These are phyloP conservation scores for Mucor lusitanicus DNA, from an alignment of 371 early-diverging fungal genomes.

Conservation along the genomic window DNA sequence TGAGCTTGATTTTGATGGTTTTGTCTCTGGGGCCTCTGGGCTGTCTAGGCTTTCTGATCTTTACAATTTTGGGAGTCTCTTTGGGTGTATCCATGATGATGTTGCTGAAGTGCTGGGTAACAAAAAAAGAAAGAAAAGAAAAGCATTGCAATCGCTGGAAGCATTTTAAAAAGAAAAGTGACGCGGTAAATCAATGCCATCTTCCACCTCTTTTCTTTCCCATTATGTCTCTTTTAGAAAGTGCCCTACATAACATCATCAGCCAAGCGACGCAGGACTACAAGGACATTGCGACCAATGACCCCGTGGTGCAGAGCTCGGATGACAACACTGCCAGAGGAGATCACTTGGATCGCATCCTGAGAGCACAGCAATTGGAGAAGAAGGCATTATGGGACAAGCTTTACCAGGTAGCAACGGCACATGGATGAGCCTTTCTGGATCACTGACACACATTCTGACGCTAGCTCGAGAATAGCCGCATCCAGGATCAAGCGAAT, in stretches of 20 bases:
- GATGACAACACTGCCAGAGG: slow-evolving; percentile 34
- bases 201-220: not conserved
- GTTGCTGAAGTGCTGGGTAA: not conserved
- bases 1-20: slow-evolving; percentile 37
- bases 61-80: slow-evolving; percentile 6
- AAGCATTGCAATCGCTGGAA: too few species aligned
- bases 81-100: slow-evolving; percentile 9
- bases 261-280: slow-evolving; percentile 39
- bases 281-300: slow-evolving; percentile 20
- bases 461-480: slow-evolving; percentile 10
- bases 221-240: slow-evolving; percentile 8
- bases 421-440: not conserved
- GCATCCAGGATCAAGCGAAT: not conserved
- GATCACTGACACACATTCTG: not conserved
- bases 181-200: slow-evolving; percentile 1
- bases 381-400: slow-evolving; percentile 32
- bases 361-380: slow-evolving; percentile 27
- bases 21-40: slow-evolving; percentile 25
- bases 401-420: slow-evolving; percentile 28
- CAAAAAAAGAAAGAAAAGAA: not conserved
- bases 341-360: slow-evolving; percentile 22
- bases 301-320: slow-evolving; percentile 17
- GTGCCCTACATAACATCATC: slow-evolving; percentile 23
- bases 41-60: slow-evolving; percentile 19
- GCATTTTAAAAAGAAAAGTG: not conserved